Evolutionary conservation across 2,329 filamentous ascomycete genomes (phyloP), one percentile per base, ranked within the genome.

Genomic region (Pseudonectria foliicola): DNA sequence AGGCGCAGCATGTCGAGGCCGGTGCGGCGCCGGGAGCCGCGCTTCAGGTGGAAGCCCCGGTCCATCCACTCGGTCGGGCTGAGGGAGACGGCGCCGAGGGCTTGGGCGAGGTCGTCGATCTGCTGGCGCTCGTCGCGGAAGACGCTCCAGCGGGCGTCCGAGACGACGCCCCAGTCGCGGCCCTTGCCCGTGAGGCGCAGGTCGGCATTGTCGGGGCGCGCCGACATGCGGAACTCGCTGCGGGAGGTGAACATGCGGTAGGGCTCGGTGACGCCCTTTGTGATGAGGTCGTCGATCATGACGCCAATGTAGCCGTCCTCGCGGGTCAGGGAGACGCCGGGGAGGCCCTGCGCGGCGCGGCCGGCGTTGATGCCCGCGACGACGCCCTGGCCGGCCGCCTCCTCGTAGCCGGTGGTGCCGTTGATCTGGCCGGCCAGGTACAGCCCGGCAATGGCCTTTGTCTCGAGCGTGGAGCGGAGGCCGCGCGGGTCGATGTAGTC

Each of bases 221-320:
- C 79, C 28, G 82, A 86, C 74, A 98, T 89, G 43, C 92, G 85
- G 62, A 93, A 98, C 64, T 98, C 92, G 63, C 85, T 94, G 44
- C 92, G 80, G 6, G 85, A 85, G 3, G 92, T 98, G 66, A 98
- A 98, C 89, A 98, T 96, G 47, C 92, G 80, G 62, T 98, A 98
- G 2, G 92, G 92, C 56, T 98, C 92, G 3, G 85, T 89, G 21
- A 98, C 92, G 31, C 92, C 92, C 62, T 95, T 96, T 14, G 90
- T 96, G 54, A 94, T 81, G 25, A 98, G 77, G 57, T 98, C 92
- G 61, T 98, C 92, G 52, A 98, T 89, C 88, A 98, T 95, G 63
- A 98, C 84, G 47, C 92, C 92, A 53, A 98, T 96, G 60, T 95
- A 98, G 10, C 87, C 88, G 59, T 98, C 90, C 2, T 84, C 81